phyloP scores from a whole-genome alignment of 768 basidiomycete genomes.

The Termitomyces sp. region DNA sequence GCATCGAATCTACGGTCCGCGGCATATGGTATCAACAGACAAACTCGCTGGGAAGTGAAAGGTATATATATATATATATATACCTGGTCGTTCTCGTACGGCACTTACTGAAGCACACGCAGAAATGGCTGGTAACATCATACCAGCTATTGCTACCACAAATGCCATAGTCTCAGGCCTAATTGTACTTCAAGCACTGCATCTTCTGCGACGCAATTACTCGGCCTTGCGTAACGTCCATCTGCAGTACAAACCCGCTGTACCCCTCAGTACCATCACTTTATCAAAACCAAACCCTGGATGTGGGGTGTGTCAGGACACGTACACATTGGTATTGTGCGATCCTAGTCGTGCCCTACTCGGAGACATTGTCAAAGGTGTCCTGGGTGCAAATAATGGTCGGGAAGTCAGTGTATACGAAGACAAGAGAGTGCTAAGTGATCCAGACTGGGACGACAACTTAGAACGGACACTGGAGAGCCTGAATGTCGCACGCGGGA shows the following conservation, averaged over 20 bases:
- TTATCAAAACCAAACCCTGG: conserved; percentile 64
- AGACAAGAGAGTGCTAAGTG: conserved; percentile 79
- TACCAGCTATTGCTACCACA: conserved; percentile 98
- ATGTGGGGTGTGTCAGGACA: conserved; percentile 86
- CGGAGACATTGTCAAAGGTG: conserved; percentile 62
- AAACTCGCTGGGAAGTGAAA: conserved; percentile 97
- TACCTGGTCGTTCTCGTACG: not conserved
- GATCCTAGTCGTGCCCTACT: conserved; percentile 67
- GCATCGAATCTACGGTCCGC: conserved; percentile 88
- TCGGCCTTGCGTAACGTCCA: conserved; percentile 67
- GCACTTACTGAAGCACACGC: not conserved
- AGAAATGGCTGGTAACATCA: conserved; percentile 99
- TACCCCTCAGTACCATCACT: conserved; percentile 68
- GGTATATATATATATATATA: conserved; percentile 35
- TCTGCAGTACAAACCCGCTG: conserved; percentile 68
- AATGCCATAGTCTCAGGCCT: conserved; percentile 96
- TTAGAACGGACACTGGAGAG: conserved; percentile 73
- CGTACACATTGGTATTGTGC: conserved; percentile 69
- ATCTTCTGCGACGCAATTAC: conserved; percentile 68
- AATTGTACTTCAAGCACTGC: conserved; percentile 89
- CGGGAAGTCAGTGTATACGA: conserved; percentile 80
- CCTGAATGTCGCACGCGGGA: conserved; percentile 73
- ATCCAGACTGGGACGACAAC: conserved; percentile 95
- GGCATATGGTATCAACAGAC: conserved; percentile 83
- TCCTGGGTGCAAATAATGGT: conserved; percentile 49